Percentiles rank a stretch among this genome's conserved stretches.
phyloP scores from a whole-genome alignment of 176 grass and related monocot species.

The Juncus effusus region DNA sequence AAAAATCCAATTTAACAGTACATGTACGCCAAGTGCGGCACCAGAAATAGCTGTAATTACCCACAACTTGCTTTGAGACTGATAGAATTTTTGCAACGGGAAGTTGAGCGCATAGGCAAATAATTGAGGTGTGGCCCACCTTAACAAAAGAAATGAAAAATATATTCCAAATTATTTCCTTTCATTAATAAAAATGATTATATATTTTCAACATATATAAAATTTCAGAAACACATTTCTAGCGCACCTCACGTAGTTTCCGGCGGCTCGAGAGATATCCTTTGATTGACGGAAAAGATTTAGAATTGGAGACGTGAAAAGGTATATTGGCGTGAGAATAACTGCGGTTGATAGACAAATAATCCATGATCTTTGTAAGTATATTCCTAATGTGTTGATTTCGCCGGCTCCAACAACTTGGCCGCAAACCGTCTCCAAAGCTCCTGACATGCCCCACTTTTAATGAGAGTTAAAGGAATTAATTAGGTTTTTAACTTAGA shows the following conservation, averaged over 20 bases:
- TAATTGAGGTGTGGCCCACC: slow-evolving; percentile 47
- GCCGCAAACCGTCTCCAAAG: slow-evolving; percentile 70
- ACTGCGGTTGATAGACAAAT: slow-evolving; percentile 41
- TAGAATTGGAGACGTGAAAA: slow-evolving; percentile 44
- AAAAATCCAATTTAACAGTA: slow-evolving; percentile 46
- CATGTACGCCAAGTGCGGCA: slow-evolving; percentile 30
- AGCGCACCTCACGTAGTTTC: slow-evolving; percentile 32
- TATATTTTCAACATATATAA: too few relatives aligned
- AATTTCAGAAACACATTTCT: not conserved
- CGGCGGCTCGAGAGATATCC: slow-evolving; percentile 34
- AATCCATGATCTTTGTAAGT: slow-evolving; percentile 77
- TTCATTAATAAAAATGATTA: not conserved
- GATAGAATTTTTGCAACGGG: slow-evolving; percentile 70
- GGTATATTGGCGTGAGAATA: slow-evolving; percentile 44
- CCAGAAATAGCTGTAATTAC: slow-evolving; percentile 43
- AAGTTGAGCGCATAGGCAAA: slow-evolving; percentile 62
- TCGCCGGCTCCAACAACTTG: slow-evolving; percentile 62
- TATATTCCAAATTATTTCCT: too few relatives aligned
- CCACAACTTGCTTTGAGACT: slow-evolving; percentile 66
- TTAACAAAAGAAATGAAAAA: too few relatives aligned
- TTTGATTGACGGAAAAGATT: slow-evolving; percentile 40
- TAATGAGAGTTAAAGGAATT: not conserved
- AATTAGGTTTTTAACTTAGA: too few relatives aligned
- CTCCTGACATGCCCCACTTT: slow-evolving; percentile 75
- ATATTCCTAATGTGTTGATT: slow-evolving; percentile 52